These are phyloP conservation scores for Haplosporangium sp. DNA, from an alignment of 371 early-diverging fungal genomes.

Conservation along the genomic window DNA sequence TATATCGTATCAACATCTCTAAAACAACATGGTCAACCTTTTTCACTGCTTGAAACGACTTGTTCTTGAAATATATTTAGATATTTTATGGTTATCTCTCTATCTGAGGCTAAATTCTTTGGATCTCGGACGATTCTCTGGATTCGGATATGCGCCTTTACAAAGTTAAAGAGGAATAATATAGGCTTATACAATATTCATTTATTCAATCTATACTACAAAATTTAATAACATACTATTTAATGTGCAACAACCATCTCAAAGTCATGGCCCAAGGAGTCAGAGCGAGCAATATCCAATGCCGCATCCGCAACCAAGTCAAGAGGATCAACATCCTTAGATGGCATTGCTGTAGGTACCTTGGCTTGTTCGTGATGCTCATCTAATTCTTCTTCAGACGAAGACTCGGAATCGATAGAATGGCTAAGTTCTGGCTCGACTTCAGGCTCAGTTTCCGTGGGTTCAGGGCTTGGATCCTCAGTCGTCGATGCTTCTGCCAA, in stretches of 20 bases:
- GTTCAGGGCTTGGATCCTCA: not conserved
- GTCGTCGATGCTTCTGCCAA: not conserved
- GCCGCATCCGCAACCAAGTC: slow-evolving; percentile 37
- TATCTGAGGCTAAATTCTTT: no score
- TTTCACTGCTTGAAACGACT: no score
- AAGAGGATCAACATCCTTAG: slow-evolving; percentile 17
- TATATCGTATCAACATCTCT: no score
- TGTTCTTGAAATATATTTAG: no score
- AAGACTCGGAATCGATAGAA: slow-evolving; percentile 12
- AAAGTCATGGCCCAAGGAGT: slow-evolving; percentile 38
- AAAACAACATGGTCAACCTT: no score
- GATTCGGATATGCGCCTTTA: no score
- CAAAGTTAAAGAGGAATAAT: no score
- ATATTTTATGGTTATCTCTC: no score
- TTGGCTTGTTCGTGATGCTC: not conserved
- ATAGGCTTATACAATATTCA: not conserved
- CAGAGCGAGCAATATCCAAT: slow-evolving; percentile 9
- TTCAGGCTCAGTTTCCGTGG: not conserved
- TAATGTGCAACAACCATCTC: slow-evolving; percentile 31
- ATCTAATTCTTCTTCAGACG: slow-evolving; percentile 3
- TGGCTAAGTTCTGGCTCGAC: slow-evolving; percentile 14
- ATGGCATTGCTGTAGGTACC: not conserved
- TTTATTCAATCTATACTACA: slow-evolving; percentile 1
- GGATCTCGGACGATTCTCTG: no score
- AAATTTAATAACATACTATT: not conserved